Evolutionary conservation across 2,329 filamentous ascomycete genomes (phyloP).

Genomic region (Diaporthe velutina): DNA sequence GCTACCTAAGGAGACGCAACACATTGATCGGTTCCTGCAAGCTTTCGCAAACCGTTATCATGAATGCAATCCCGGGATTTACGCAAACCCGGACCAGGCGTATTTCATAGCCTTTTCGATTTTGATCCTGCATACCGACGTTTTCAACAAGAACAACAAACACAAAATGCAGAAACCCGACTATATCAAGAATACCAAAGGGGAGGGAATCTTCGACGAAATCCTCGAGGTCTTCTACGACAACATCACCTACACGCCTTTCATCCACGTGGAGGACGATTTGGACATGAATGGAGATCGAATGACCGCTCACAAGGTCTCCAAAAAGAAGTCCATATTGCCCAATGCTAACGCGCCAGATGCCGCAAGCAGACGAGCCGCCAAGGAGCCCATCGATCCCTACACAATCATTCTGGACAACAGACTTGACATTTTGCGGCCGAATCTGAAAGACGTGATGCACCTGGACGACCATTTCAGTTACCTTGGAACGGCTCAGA

Average conservation of each 20-base stretch:
- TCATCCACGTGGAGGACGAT: conserved; percentile 97
- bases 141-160: conserved; percentile 99
- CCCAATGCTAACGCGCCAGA: conserved; percentile 72
- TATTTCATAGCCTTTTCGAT: conserved; percentile 98
- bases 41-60: conserved; percentile 97
- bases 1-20: conserved; percentile 95
- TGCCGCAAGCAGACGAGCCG: conserved; percentile 68
- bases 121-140: conserved; percentile 94
- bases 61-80: conserved; percentile 98
- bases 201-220: conserved; percentile 93
- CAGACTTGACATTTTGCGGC: conserved; percentile 84
- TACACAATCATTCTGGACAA: conserved; percentile 95
- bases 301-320: conserved; percentile 74
- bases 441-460: conserved; percentile 92
- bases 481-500: conserved; percentile 82
- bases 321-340: conserved; percentile 78
- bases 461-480: conserved; percentile 91
- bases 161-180: conserved; percentile 97
- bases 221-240: conserved; percentile 97
- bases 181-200: conserved; percentile 94
- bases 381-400: conserved; percentile 91
- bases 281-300: conserved; percentile 83
- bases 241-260: conserved; percentile 98
- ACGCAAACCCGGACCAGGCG: conserved; percentile 90
- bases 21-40: conserved; percentile 94